Conservation (phyloP, 306 rosid genomes). For the Cucumis melo region DNA sequence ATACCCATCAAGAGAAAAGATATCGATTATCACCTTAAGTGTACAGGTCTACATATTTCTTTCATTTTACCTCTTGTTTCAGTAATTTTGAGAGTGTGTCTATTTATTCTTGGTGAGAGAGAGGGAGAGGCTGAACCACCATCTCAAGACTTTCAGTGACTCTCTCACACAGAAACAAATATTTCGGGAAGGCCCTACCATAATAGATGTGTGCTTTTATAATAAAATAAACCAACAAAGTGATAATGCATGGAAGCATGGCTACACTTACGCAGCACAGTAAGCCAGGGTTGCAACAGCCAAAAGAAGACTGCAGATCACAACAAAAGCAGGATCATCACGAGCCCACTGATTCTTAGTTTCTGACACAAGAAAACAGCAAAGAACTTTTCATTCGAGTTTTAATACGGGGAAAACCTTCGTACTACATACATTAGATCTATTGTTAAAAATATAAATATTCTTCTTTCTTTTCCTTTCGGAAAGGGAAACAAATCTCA, state of each 20-base stretch:
- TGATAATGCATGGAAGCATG: conserved; percentile 8
- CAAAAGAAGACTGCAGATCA: conserved; percentile 95
- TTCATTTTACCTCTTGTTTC: background rate
- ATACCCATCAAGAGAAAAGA: background rate
- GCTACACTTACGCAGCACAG: conserved; percentile 91
- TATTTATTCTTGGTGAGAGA: background rate
- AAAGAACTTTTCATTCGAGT: background rate
- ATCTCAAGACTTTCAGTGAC: background rate
- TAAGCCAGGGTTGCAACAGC: conserved; percentile 77
- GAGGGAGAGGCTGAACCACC: background rate
- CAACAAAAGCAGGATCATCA: conserved; percentile 99
- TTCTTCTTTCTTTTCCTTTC: background rate
- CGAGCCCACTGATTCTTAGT: conserved; percentile 99
- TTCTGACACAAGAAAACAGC: conserved; percentile 43
- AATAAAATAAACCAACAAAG: background rate
- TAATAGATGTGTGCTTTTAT: background rate
- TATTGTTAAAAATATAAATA: background rate
- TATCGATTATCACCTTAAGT: background rate
- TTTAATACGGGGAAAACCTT: background rate
- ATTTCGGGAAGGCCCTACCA: background rate
- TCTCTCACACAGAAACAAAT: background rate
- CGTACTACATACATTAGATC: background rate
- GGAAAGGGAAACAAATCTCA: background rate
- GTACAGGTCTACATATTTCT: background rate
- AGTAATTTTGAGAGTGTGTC: background rate